Evolutionary conservation across 2,329 filamentous ascomycete genomes (phyloP), one percentile per base, ranked within the genome.

Genomic region (Colletotrichum euphorbiae): DNA sequence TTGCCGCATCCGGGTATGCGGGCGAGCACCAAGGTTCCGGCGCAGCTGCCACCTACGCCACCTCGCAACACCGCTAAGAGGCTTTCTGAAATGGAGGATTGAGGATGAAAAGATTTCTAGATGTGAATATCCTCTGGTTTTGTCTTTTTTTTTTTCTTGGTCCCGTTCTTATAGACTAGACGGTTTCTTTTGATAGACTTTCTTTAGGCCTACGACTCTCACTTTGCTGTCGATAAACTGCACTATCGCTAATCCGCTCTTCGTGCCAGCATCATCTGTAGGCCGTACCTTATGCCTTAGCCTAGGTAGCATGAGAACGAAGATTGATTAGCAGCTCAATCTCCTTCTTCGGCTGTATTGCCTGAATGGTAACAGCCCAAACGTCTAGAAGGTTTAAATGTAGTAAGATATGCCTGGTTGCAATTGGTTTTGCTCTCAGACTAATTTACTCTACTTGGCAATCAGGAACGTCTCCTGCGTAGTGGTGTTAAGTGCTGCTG

Each of bases 21-120:
- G 48, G 17, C 33, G 54, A 46, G 15, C 11, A 36, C 13, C 61
- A 68, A 33, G 65, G 54, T 15, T 59, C 61, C 6, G 61, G 61
- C 2, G 65, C 61, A 3, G 56, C 65, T 40, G 65, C 54, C 7
- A 65, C 65, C 17, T 65, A 42, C 38, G 61, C 65, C 21, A 65
- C 65, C 7, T 65, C 65, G 13, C 61, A 60, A 45, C 43, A 60
- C 3, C 61, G 46, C 13, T 59, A 54, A 8, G 28, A 7, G 28
- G 6, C 6, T 2, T 28, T 28, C 28, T 28, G 28, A 28, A 28
- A 28, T 28, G 28, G 6, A 28, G 6, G 6, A 60, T 19, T 8
- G 24, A 15, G 12, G 11, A 12, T 24, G 11, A 36, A 4, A 11
- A 38, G 13, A 38, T 13, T 2, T 13, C 6, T 12, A 11, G 36